Percentiles rank a stretch among this genome's conserved stretches.
These are phyloP conservation scores for Brasilioporus rufonigricans DNA, from an alignment of 768 basidiomycete species.

Conservation along the genomic window DNA sequence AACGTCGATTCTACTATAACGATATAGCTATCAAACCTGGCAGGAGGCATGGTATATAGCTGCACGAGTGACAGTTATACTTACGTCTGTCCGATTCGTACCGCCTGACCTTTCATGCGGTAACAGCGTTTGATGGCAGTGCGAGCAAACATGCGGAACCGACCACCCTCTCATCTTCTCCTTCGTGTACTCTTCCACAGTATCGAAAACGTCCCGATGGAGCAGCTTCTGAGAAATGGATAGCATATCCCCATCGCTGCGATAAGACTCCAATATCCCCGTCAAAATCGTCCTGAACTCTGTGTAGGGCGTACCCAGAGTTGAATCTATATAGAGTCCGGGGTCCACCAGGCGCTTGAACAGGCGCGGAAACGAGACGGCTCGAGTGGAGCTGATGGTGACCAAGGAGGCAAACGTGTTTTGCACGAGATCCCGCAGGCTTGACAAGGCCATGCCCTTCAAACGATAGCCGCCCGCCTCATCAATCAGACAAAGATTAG, in stretches of 20 bases:
- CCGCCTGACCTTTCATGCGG: constrained; percentile 16
- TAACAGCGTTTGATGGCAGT: constrained; percentile 51
- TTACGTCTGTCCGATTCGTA: constrained; percentile 15
- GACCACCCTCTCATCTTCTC: constrained; percentile 66
- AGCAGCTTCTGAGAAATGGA: constrained; percentile 79
- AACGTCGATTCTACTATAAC: constrained; percentile 1
- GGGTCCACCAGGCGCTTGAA: constrained; percentile 91
- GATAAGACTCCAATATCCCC: constrained; percentile 95
- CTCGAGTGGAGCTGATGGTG: constrained; percentile 73
- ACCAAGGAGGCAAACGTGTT: constrained; percentile 82
- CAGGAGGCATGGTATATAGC: constrained; percentile 57
- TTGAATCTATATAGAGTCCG: constrained; percentile 45
- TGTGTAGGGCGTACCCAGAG: constrained; percentile 70
- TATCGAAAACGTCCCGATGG: constrained; percentile 77
- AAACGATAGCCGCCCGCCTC: constrained; percentile 17
- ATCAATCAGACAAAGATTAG: constrained; percentile 37
- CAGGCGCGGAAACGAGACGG: constrained; percentile 86
- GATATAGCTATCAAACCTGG: constrained; percentile 23
- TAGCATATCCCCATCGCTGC: constrained; percentile 88
- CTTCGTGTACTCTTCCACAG: constrained; percentile 55
- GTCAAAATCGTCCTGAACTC: constrained; percentile 90
- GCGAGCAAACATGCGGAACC: constrained; percentile 45
- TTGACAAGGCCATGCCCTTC: constrained; percentile 36
- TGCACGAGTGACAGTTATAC: constrained; percentile 54
- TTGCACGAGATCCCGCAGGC: constrained; percentile 75